Evolutionary conservation across 805 yeast species (phyloP), one percentile per base, ranked within the genome.

Genomic region (Lipomyces yamadae): DNA sequence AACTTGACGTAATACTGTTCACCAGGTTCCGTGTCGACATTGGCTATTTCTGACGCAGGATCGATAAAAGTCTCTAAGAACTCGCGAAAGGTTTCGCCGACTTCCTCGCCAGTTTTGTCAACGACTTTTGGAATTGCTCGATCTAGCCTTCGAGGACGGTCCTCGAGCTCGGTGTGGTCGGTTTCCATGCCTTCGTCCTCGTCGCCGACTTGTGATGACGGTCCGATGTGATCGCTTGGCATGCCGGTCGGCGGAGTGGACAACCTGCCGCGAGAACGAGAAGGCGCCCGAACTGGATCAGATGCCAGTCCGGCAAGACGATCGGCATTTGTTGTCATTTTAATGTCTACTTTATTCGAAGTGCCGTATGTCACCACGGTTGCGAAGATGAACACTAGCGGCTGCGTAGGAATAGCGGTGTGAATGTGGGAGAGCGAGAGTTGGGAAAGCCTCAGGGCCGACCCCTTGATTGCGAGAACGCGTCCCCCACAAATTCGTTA

Each of bases 51-150:
- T 18, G 76, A 76, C 29, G 80, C 76, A 6, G 78, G 80, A 56
- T 84, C 85, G 37, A 80, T 79, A 74, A 82, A 94, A 39, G 85
- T 89, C 74, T 87, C 90, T 64, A 94, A 78, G 74, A 94, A 94
- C 70, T 84, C 86, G 76, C 93, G 97, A 77, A 95, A 94, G 15
- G 93, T 87, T 77, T 92, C 97, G 56, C 94, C 85, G 18, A 95
- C 98, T 72, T 91, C 91, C 76, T 93, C 98, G 66, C 97, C 98
- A 2, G 97, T 92, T 58, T 87, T 86, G 80, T 95, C 99, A 34
- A 86, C 86, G 34, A 95, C 97, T 75, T 90, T 91, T 34, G 96
- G 92, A 62, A 94, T 91, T 34, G 87, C 86, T 7, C 54, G 58
- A 13, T 67, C 69, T 6, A 33, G 35, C 24, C 64, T 45, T 8